A percentile compares a stretch with the other conserved stretches of the same genome.
Conservation (phyloP, 2,329 filamentous ascomycete genomes). For the Trichoderma atrobrunneum region DNA sequence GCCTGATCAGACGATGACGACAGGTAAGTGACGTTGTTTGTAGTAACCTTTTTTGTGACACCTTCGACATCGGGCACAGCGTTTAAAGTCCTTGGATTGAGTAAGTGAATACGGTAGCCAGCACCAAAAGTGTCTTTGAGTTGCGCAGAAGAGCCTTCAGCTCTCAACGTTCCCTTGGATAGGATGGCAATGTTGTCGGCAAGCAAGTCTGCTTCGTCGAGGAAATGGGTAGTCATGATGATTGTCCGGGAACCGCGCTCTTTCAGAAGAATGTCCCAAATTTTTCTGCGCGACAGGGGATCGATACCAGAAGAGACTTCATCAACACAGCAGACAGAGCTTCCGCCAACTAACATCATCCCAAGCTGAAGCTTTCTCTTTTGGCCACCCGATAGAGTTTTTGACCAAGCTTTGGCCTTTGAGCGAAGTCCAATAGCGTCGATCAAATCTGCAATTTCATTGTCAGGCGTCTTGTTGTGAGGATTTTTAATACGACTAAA, state of each 20-base stretch:
- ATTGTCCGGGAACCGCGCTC: slow-evolving; percentile 66
- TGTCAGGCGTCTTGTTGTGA: slow-evolving; percentile 43
- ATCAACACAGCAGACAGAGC: slow-evolving; percentile 69
- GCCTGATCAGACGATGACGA: slow-evolving; percentile 65
- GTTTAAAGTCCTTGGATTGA: slow-evolving; percentile 27
- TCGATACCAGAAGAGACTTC: slow-evolving; percentile 74
- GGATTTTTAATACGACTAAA: slow-evolving; percentile 67
- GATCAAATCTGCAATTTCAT: slow-evolving; percentile 47
- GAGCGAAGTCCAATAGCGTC: slow-evolving; percentile 61
- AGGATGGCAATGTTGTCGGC: slow-evolving; percentile 70
- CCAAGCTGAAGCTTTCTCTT: slow-evolving; percentile 74
- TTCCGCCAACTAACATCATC: slow-evolving; percentile 76
- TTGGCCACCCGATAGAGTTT: slow-evolving; percentile 70
- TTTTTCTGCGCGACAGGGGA: slow-evolving; percentile 57
- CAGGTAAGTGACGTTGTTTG: slow-evolving; percentile 69
- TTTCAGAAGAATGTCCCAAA: slow-evolving; percentile 60
- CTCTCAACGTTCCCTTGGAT: slow-evolving; percentile 64
- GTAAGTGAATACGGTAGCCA: slow-evolving; percentile 31
- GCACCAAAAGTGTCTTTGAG: slow-evolving; percentile 64
- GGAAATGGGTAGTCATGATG: slow-evolving; percentile 70
- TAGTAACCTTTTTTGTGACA: slow-evolving; percentile 52
- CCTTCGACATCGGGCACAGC: slow-evolving; percentile 53
- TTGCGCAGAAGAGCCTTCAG: slow-evolving; percentile 65
- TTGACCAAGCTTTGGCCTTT: slow-evolving; percentile 60
- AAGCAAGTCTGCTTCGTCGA: slow-evolving; percentile 72